Conservation (phyloP, 2,329 filamentous ascomycete species). For the Ophiocordyceps camponoti-rufipedis region DNA sequence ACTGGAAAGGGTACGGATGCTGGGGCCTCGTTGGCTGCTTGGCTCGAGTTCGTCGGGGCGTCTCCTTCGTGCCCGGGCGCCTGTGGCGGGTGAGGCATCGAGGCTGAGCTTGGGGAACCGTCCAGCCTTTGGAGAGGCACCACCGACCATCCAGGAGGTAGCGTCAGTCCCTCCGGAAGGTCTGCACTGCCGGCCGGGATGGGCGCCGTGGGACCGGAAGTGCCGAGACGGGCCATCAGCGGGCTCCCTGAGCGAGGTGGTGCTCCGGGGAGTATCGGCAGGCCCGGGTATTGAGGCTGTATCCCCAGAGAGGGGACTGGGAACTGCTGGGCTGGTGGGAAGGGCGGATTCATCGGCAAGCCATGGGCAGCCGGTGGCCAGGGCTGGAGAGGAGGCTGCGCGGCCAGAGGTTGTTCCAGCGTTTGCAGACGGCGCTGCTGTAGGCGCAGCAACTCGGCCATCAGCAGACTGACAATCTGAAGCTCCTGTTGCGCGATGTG, state of each 20-base stretch:
- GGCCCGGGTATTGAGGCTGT: slow-evolving; percentile 5
- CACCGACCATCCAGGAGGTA: slow-evolving; percentile 47
- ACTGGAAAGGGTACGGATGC: background rate
- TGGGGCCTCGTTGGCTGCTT: slow-evolving; percentile 1
- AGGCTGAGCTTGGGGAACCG: slow-evolving; percentile 11
- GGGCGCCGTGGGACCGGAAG: slow-evolving; percentile 23
- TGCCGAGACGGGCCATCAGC: slow-evolving; percentile 28
- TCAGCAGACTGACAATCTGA: slow-evolving; percentile 46
- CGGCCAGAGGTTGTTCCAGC: slow-evolving; percentile 10
- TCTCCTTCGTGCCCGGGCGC: slow-evolving; percentile 5
- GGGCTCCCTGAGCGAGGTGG: slow-evolving; percentile 21
- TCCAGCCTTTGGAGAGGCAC: slow-evolving; percentile 40
- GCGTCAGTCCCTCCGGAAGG: slow-evolving; percentile 42
- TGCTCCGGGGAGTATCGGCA: slow-evolving; percentile 7
- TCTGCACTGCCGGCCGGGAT: slow-evolving; percentile 43
- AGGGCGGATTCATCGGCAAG: background rate
- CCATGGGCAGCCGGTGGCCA: slow-evolving; percentile 2
- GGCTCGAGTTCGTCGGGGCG: slow-evolving; percentile 1
- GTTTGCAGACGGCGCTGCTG: slow-evolving; percentile 29
- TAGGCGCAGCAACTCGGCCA: slow-evolving; percentile 48
- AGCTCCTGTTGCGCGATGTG: slow-evolving; percentile 49
- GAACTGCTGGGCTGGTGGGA: slow-evolving; percentile 5
- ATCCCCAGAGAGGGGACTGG: slow-evolving; percentile 2
- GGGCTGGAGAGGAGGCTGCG: slow-evolving; percentile 2
- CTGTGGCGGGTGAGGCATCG: slow-evolving; percentile 7